phyloP scores from a whole-genome alignment of 1,139 yeast species.

The Candida tunisiensis region DNA sequence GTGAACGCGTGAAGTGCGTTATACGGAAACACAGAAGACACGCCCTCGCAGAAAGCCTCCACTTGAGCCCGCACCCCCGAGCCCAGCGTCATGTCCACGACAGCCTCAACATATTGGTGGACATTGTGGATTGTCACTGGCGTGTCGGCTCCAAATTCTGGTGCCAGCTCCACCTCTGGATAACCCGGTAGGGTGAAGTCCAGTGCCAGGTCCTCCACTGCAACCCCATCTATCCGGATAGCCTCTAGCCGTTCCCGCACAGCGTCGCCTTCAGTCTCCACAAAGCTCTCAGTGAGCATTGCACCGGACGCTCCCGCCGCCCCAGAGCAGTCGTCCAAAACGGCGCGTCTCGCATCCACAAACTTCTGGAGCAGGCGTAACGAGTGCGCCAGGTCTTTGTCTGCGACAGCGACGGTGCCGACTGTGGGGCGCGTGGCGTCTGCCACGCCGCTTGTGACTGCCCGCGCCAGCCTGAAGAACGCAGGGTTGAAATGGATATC shows the following conservation, averaged over 20 bases:
- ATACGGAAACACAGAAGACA: slow-evolving; percentile 72
- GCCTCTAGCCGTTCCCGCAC: no score
- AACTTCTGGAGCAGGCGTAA: slow-evolving; percentile 19
- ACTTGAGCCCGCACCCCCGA: slow-evolving; percentile 52
- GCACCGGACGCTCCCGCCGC: no score
- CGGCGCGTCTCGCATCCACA: no score
- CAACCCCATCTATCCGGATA: background rate
- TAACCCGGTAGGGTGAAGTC: slow-evolving; percentile 69
- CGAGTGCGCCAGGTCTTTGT: slow-evolving; percentile 44
- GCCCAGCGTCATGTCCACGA: slow-evolving; percentile 45
- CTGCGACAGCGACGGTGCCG: slow-evolving; percentile 33
- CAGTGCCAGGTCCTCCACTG: slow-evolving; percentile 32
- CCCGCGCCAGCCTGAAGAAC: slow-evolving; percentile 29
- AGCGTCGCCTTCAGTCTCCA: no score
- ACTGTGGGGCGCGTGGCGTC: slow-evolving; percentile 2
- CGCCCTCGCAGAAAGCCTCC: slow-evolving; percentile 61
- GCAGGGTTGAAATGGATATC: slow-evolving; percentile 65
- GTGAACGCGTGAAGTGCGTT: slow-evolving; percentile 54
- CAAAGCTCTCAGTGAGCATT: no score
- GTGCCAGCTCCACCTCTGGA: slow-evolving; percentile 38
- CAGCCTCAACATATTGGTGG: slow-evolving; percentile 36
- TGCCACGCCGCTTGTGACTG: slow-evolving; percentile 1
- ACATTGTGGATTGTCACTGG: slow-evolving; percentile 38
- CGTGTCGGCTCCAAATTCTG: slow-evolving; percentile 36
- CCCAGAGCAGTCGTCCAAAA: no score